Conservation (phyloP, 2,329 filamentous ascomycete genomes). For the Aspergillus quadrilineatus region DNA sequence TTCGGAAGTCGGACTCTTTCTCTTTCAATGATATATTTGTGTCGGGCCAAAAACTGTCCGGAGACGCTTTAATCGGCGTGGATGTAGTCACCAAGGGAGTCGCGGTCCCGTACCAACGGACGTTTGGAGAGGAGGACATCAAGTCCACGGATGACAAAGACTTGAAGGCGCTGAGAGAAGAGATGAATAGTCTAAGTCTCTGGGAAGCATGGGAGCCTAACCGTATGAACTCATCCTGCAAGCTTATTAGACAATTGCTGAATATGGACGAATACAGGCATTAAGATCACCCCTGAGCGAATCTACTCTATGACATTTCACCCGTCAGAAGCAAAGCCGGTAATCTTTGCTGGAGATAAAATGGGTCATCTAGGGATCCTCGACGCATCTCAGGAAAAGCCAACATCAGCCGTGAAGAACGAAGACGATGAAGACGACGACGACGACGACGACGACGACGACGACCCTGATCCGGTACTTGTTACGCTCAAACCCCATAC, state of each 20-base stretch:
- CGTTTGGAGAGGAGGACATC: constrained; percentile 81
- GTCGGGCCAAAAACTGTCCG: constrained; percentile 71
- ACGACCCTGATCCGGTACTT: constrained; percentile 71
- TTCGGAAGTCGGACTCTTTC: constrained; percentile 66
- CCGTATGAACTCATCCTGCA: constrained; percentile 49
- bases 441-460: constrained; percentile 22
- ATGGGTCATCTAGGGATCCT: constrained; percentile 87
- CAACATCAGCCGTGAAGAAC: constrained; percentile 33
- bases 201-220: constrained; percentile 84
- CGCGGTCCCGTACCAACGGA: constrained; percentile 77
- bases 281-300: constrained; percentile 86
- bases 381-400: constrained; percentile 62
- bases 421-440: constrained; percentile 65
- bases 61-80: constrained; percentile 62
- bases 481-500: constrained; percentile 88
- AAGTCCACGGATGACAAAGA: constrained; percentile 75
- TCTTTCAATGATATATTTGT: constrained; percentile 75
- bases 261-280: constrained; percentile 54
- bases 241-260: not conserved
- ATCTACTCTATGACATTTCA: constrained; percentile 88
- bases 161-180: constrained; percentile 69
- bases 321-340: constrained; percentile 77
- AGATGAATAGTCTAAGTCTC: constrained; percentile 73
- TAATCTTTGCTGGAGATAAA: constrained; percentile 94
- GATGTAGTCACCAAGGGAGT: constrained; percentile 62